Evolutionary conservation across 2,329 filamentous ascomycete species (phyloP).

Genomic region (Phialophora chinensis): DNA sequence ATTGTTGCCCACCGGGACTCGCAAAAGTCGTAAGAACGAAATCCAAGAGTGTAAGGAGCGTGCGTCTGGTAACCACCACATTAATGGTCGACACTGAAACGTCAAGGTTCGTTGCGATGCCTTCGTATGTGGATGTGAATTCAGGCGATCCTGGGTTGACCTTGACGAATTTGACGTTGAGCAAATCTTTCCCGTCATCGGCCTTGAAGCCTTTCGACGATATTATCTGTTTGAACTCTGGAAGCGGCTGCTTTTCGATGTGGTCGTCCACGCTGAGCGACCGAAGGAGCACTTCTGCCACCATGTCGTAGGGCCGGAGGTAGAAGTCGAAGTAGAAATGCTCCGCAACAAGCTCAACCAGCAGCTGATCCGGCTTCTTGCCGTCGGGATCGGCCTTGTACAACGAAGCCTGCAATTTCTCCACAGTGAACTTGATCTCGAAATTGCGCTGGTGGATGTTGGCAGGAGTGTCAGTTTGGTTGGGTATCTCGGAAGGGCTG

Average conservation of each 20-base stretch:
- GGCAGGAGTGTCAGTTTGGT: conserved; percentile 59
- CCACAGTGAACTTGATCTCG: conserved; percentile 95
- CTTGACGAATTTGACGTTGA: conserved; percentile 85
- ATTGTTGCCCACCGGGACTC: conserved; percentile 55
- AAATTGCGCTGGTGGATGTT: conserved; percentile 89
- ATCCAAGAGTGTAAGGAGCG: conserved; percentile 87
- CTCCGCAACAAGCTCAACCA: conserved; percentile 91
- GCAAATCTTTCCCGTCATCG: conserved; percentile 77
- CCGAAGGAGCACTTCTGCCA: conserved; percentile 84
- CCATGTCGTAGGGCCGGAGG: conserved; percentile 88
- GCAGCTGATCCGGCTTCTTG: conserved; percentile 72
- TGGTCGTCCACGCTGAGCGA: conserved; percentile 92
- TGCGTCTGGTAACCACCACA: conserved; percentile 89
- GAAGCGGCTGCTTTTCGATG: conserved; percentile 80
- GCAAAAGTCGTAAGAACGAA: conserved; percentile 95
- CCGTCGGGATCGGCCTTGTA: conserved; percentile 84
- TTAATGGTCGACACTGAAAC: conserved; percentile 95
- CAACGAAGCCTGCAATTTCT: conserved; percentile 89
- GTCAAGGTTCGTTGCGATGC: conserved; percentile 90
- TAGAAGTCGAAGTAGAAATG: conserved; percentile 87
- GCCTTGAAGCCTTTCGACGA: conserved; percentile 78
- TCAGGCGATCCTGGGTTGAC: conserved; percentile 92
- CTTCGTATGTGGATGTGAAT: conserved; percentile 88
- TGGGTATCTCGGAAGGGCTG: conserved; percentile 64
- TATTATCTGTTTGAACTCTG: conserved; percentile 97